These are phyloP conservation scores for Neofusicoccum laricinum DNA, from an alignment of 2,329 filamentous ascomycete genomes.

Conservation along the genomic window DNA sequence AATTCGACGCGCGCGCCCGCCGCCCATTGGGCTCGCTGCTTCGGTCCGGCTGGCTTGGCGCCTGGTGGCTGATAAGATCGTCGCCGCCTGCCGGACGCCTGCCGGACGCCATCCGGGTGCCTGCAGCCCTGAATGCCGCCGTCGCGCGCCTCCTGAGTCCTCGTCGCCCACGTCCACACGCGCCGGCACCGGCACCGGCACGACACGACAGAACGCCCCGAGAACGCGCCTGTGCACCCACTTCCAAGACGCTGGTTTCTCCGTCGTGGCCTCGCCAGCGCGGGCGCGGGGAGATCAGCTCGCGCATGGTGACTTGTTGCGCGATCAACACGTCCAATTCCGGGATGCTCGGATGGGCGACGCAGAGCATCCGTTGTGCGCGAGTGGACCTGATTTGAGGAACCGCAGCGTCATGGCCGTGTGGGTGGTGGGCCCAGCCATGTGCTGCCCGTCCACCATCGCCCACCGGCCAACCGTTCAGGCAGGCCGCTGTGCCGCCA, in stretches of 20 bases:
- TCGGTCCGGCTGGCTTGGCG: slow-evolving; percentile 6
- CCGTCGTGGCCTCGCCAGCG: neutral
- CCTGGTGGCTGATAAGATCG: slow-evolving; percentile 1
- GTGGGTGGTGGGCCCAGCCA: neutral
- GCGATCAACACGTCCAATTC: neutral
- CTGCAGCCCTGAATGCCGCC: neutral
- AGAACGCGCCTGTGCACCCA: neutral
- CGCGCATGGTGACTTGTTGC: neutral
- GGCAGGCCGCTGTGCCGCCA: neutral
- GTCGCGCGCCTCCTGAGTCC: neutral
- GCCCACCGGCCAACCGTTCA: too few species aligned
- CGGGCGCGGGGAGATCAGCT: neutral
- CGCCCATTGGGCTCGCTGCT: neutral
- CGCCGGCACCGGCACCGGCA: neutral
- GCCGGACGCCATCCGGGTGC: neutral
- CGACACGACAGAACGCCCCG: neutral
- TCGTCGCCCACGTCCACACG: neutral
- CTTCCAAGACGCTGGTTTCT: neutral
- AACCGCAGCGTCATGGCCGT: neutral
- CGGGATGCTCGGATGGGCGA: slow-evolving; percentile 1
- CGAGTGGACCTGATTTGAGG: neutral
- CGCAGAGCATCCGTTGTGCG: neutral
- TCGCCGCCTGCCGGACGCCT: neutral
- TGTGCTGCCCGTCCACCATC: too few species aligned
- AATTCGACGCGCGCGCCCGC: neutral